phyloP scores from a whole-genome alignment of 495 filamentous ascomycete species.

The Elasticomyces elasticus region DNA sequence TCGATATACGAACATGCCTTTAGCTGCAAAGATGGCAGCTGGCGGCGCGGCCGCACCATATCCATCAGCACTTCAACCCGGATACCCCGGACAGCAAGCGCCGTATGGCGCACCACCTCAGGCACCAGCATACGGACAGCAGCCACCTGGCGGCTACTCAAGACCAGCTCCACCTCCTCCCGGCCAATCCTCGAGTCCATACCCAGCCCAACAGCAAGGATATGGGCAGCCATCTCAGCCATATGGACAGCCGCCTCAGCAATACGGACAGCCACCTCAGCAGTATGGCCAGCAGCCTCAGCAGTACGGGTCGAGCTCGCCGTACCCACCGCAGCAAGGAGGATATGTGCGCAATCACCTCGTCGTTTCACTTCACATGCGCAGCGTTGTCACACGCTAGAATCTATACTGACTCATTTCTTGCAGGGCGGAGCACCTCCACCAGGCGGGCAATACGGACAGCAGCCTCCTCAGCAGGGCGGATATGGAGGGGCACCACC shows the following conservation, averaged over 20 bases:
- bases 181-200: constrained; percentile 4
- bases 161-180: constrained; percentile 13
- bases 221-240: constrained; percentile 14
- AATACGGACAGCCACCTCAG: background rate
- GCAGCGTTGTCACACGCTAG: background rate
- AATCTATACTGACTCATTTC: constrained; percentile 2
- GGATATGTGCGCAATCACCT: constrained; percentile 24
- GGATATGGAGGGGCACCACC: background rate
- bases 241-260: constrained; percentile 5
- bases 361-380: background rate
- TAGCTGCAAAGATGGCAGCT: constrained; percentile 15
- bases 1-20: constrained; percentile 11
- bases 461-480: background rate
- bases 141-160: constrained; percentile 9
- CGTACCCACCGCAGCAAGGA: constrained; percentile 7
- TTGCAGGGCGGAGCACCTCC: constrained; percentile 19
- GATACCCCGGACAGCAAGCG: constrained; percentile 5
- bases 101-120: constrained; percentile 9
- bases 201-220: constrained; percentile 15
- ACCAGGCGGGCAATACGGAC: constrained; percentile 10
- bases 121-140: constrained; percentile 9
- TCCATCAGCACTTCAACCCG: constrained; percentile 16
- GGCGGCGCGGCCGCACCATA: constrained; percentile 12
- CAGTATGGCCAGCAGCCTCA: constrained; percentile 5
- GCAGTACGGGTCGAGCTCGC: constrained; percentile 1